phyloP scores from a whole-genome alignment of 208 protist genomes.

The Trypanosoma melophagium region DNA sequence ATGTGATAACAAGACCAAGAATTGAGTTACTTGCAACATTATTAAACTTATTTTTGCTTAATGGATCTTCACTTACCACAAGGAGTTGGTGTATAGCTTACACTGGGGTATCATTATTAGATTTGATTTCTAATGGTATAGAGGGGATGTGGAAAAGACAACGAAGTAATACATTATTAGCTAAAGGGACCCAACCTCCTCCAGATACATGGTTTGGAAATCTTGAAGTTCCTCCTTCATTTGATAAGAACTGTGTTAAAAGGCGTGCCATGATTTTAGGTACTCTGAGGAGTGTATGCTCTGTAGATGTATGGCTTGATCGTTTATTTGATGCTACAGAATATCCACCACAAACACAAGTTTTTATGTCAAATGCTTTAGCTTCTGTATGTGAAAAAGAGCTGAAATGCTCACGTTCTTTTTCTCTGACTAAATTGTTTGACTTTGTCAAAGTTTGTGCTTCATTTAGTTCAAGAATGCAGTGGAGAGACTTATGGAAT shows the following conservation, averaged over 20 bases:
- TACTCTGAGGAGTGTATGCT: slow-evolving; percentile 40
- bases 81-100: slow-evolving; percentile 71
- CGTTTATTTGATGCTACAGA: slow-evolving; percentile 77
- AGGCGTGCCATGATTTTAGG: slow-evolving; percentile 50
- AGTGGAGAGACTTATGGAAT: slow-evolving; percentile 83
- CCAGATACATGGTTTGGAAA: slow-evolving; percentile 80
- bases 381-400: slow-evolving; percentile 71
- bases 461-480: slow-evolving; percentile 64
- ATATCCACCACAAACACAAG: slow-evolving; percentile 59
- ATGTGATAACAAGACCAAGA: slow-evolving; percentile 46
- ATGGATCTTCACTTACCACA: slow-evolving; percentile 61
- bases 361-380: slow-evolving; percentile 77
- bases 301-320: slow-evolving; percentile 80
- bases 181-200: slow-evolving; percentile 23
- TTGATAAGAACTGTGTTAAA: slow-evolving; percentile 35
- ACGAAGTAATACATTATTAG: slow-evolving; percentile 25
- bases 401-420: slow-evolving; percentile 66
- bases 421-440: slow-evolving; percentile 80
- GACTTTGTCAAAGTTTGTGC: slow-evolving; percentile 84
- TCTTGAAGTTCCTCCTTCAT: slow-evolving; percentile 43
- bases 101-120: slow-evolving; percentile 67
- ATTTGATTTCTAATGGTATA: slow-evolving; percentile 74
- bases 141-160: slow-evolving; percentile 75
- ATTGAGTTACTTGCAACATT: slow-evolving; percentile 62
- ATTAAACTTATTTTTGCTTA: slow-evolving; percentile 65